Conservation (phyloP, 2,329 filamentous ascomycete genomes). For the Aureobasidium sp. region DNA sequence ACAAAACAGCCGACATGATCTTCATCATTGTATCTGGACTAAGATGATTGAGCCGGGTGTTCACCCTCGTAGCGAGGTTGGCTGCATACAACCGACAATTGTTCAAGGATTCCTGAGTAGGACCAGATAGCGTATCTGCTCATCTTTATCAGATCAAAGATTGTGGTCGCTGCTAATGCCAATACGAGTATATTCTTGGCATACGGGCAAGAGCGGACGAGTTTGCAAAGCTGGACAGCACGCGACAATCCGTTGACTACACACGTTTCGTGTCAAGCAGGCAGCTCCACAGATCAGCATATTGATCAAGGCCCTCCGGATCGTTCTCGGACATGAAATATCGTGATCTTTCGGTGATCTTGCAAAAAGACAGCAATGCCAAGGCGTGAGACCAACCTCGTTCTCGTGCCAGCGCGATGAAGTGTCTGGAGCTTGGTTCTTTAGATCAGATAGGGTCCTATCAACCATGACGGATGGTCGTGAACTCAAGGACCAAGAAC, state of each 20-base stretch:
- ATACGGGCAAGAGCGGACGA: background rate
- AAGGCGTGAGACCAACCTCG: no score
- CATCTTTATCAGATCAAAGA: background rate
- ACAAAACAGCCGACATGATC: background rate
- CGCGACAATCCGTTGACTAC: background rate
- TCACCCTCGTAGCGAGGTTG: background rate
- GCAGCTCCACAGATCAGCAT: no score
- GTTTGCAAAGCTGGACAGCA: background rate
- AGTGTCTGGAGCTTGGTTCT: no score
- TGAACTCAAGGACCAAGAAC: background rate
- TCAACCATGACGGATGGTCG: background rate
- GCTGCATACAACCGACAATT: background rate
- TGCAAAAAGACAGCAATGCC: no score
- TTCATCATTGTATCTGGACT: background rate
- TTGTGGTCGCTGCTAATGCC: background rate
- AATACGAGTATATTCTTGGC: background rate
- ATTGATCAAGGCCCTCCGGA: no score
- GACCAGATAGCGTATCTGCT: background rate
- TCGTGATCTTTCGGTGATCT: no score
- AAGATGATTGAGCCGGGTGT: no score
- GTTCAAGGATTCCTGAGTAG: background rate
- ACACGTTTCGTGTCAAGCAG: no score
- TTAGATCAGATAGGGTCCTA: no score
- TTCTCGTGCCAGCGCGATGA: no score
- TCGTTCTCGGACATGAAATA: no score